Conservation (phyloP, 1,139 yeast genomes). For the Candida mesenterica region DNA sequence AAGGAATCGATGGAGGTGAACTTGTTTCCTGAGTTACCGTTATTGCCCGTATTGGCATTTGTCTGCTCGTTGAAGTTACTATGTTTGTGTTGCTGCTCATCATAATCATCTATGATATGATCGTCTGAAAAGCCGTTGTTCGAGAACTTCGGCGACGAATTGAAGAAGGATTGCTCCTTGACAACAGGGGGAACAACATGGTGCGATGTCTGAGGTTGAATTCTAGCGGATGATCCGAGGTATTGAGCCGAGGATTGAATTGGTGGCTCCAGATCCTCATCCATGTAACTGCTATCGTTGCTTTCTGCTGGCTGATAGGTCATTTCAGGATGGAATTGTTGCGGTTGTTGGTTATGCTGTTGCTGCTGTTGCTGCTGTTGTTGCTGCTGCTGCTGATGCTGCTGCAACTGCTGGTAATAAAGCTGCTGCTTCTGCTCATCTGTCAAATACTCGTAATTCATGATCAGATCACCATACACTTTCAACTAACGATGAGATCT, state of each 20-base stretch:
- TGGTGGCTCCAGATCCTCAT: constrained; percentile 44
- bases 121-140: constrained; percentile 18
- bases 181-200: constrained; percentile 10
- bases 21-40: constrained; percentile 14
- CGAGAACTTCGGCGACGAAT: constrained; percentile 29
- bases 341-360: constrained; percentile 15
- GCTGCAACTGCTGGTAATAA: constrained; percentile 25
- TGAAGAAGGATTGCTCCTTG: constrained; percentile 11
- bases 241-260: too few relatives aligned
- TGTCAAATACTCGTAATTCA: constrained; percentile 34
- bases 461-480: constrained; percentile 8
- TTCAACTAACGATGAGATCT: too few relatives aligned
- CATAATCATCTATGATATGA: constrained; percentile 14
- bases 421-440: constrained; percentile 38
- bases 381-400: constrained; percentile 16
- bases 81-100: constrained; percentile 8
- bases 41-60: constrained; percentile 1
- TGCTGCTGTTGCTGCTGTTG: constrained; percentile 15
- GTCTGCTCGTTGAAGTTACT: constrained; percentile 5
- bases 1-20: constrained; percentile 42
- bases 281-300: constrained; percentile 41
- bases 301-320: constrained; percentile 14
- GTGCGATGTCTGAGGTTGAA: constrained; percentile 13
- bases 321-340: constrained; percentile 10
- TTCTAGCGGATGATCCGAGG: constrained; percentile 20